A percentile compares a stretch with the other conserved stretches of the same genome.
phyloP scores from a whole-genome alignment of 2,329 filamentous ascomycete genomes.

The Juglanconis juglandina region DNA sequence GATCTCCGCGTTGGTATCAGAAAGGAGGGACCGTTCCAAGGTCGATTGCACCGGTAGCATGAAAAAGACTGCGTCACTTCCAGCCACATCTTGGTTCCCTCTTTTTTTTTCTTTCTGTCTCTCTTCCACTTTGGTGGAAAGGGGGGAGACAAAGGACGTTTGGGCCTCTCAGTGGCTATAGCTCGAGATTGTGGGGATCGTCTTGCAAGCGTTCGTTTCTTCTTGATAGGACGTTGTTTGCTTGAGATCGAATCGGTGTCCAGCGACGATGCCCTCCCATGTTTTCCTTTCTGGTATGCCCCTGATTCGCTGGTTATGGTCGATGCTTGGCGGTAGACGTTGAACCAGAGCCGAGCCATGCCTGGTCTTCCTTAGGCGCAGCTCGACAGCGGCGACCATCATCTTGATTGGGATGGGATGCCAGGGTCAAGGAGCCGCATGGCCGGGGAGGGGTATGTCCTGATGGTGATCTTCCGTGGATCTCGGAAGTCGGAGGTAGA shows the following conservation, averaged over 20 bases:
- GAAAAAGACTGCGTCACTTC: no score
- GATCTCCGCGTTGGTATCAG: no score
- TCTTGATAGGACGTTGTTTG: neutral
- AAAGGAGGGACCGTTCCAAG: no score
- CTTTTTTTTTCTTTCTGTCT: no score
- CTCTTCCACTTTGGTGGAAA: no score
- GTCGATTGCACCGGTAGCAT: no score
- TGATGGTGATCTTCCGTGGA: neutral
- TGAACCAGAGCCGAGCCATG: neutral
- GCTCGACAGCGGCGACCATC: neutral
- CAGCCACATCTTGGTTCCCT: no score
- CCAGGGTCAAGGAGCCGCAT: constrained; percentile 9
- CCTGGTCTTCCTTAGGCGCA: no score
- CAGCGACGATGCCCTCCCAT: neutral
- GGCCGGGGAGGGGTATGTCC: neutral
- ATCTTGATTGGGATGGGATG: constrained; percentile 4
- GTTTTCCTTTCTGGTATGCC: no score
- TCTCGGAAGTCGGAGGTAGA: constrained; percentile 14
- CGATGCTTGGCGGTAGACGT: neutral
- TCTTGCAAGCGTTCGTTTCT: neutral
- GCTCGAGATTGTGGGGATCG: neutral
- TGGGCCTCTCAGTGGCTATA: neutral
- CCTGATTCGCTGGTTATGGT: neutral
- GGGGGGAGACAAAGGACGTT: neutral
- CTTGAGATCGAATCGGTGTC: neutral